Evolutionary conservation across 192 early-diverging fungal genomes (phyloP).

Genomic region (Coemansia reversa): DNA sequence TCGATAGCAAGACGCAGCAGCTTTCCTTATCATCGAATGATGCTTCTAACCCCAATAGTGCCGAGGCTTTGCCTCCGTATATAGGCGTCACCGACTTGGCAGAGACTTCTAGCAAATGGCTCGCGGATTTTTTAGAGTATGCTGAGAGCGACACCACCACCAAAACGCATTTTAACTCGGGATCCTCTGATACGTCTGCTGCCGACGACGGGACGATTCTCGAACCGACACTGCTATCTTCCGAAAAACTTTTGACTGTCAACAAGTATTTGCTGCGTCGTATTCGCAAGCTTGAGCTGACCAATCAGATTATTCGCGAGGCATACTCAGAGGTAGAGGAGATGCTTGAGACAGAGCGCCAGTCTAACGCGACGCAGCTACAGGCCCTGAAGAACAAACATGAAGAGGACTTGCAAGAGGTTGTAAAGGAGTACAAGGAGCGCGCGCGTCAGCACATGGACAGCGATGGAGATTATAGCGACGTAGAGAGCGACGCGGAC

Average conservation of each 20-base stretch:
- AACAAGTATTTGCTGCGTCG: conserved; percentile 45
- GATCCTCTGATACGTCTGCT: background rate
- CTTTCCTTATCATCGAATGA: background rate
- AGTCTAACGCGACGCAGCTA: conserved; percentile 35
- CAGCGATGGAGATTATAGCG: conserved; percentile 23
- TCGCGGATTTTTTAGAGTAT: background rate
- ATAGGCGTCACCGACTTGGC: background rate
- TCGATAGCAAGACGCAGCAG: background rate
- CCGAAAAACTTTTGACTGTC: conserved; percentile 13
- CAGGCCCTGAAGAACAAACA: conserved; percentile 35
- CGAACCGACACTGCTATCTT: conserved; percentile 4
- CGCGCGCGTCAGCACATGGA: conserved; percentile 12
- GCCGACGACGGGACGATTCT: conserved; percentile 11
- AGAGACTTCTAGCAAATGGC: background rate
- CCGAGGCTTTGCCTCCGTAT: background rate
- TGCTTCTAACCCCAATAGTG: background rate
- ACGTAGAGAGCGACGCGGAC: conserved; percentile 20
- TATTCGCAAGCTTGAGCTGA: conserved; percentile 53
- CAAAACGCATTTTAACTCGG: conserved; percentile 9
- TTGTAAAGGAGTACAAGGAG: conserved; percentile 31
- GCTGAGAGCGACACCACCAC: conserved; percentile 11
- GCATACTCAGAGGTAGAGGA: conserved; percentile 51
- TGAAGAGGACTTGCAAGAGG: conserved; percentile 36
- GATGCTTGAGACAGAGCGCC: conserved; percentile 46
- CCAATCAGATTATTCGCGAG: conserved; percentile 51